Evolutionary conservation across 2,329 filamentous ascomycete genomes (phyloP), one percentile per base, ranked within the genome.

Genomic region (Xenoacremonium recifei): DNA sequence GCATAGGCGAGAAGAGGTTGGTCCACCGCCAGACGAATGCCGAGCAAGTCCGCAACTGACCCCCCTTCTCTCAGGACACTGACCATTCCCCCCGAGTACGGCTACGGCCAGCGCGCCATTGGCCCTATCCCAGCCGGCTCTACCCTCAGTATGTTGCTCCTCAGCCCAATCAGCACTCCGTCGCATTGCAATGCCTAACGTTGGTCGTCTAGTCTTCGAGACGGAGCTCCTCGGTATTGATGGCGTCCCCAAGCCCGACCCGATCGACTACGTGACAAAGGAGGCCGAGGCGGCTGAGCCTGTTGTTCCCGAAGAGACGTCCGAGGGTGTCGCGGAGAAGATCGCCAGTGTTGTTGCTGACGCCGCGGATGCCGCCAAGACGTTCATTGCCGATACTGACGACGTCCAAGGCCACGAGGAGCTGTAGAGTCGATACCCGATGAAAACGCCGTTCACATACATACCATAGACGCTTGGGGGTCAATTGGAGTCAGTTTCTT

Each of bases 221-320:
- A 96, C 91, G 34, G 89, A 96, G 70, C 73, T 97, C 53, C 74
- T 96, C 58, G 84, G 79, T 42, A 96, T 97, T 60, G 74, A 83
- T 13, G 90, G 90, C 21, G 87, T 92, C 20, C 62, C 64, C 11
- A 61, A 58, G 15, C 61, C 66, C 36, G 67, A 66, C 42, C 70
- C 70, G 54, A 58, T 59, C 35, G 51, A 60, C 42, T 58, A 59
- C 48, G 39, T 51, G 18, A 53, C 45, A 15, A 51, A 53, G 32
- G 48, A 58, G 29, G 57, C 54, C 20, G 55, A 64, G 35, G 45
- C 42, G 25, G 53, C 48, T 21, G 46, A 50, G 16, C 54, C 58
- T 31, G 51, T 50, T 17, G 54, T 50, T 16, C 37, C 33, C 18
- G 46, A 50, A 17, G 34, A 29, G 13, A 37, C 43, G 12, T 30